Evolutionary conservation across 2,329 filamentous ascomycete species (phyloP), one percentile per base, ranked within the genome.

Genomic region (Alternaria ethzedia): DNA sequence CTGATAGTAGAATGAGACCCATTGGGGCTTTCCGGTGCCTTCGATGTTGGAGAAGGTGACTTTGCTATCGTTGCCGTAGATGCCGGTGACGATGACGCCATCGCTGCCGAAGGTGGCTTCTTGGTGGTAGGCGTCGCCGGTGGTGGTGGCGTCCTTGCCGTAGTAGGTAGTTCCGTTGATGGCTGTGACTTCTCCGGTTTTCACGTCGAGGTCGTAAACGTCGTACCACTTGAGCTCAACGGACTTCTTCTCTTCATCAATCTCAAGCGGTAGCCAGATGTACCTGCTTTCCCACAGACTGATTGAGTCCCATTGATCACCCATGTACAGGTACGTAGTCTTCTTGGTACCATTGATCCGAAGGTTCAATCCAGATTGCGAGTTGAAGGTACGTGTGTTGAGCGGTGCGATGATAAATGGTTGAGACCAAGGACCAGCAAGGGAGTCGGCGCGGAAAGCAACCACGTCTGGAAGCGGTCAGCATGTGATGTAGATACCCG

Each of bases 1-100:
- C 64, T 88, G 85, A 67, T 87, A 87, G 73, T 87, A 85, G 73
- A 88, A 87, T 0, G 85, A 86, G 1, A 88, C 82, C 85, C 85
- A 88, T 71, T 87, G 86, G 1, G 83, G 82, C 60, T 83, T 82
- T 3, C 85, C 85, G 1, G 79, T 76, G 9, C 86, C 86, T 68
- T 84, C 75, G 44, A 87, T 80, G 6, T 78, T 77, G 5, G 80
- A 74, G 69, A 88, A 87, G 0, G 83, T 86, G 11, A 86, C 82
- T 0, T 83, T 87, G 73, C 84, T 86, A 62, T 85, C 83, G 61
- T 87, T 88, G 12, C 85, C 85, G 59, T 83, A 82, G 59, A 87
- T 87, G 4, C 84, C 84, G 0, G 85, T 86, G 2, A 82, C 71
- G 59, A 87, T 86, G 3, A 79, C 67, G 1, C 82, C 82, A 41